A percentile compares a stretch with the other conserved stretches of the same genome.
phyloP scores from a whole-genome alignment of 2,329 filamentous ascomycete genomes.

The Metarhizium album region DNA sequence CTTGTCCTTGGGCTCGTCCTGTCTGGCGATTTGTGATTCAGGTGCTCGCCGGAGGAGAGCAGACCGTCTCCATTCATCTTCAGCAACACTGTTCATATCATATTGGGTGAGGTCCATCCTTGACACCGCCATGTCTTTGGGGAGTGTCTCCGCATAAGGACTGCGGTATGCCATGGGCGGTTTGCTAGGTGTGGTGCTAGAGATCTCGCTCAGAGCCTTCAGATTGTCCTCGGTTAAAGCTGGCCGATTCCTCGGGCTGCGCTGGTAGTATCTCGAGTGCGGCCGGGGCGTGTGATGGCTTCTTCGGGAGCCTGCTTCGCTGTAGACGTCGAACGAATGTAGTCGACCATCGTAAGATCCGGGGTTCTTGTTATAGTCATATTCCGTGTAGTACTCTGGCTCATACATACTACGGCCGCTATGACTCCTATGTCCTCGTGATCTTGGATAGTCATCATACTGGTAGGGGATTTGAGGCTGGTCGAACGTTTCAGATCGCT shows the following conservation, averaged over 20 bases:
- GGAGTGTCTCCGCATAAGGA: constrained; percentile 24
- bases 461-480: constrained; percentile 13
- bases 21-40: constrained; percentile 25
- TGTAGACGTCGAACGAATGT: constrained; percentile 18
- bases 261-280: constrained; percentile 20
- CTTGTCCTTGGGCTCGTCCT: constrained; percentile 20
- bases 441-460: background rate
- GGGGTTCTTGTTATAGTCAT: constrained; percentile 15
- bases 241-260: constrained; percentile 20
- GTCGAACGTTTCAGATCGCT: constrained; percentile 51
- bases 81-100: constrained; percentile 17
- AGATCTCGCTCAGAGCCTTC: constrained; percentile 41
- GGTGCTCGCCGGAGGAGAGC: constrained; percentile 23
- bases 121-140: constrained; percentile 32
- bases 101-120: constrained; percentile 17
- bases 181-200: constrained; percentile 34
- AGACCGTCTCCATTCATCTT: constrained; percentile 7
- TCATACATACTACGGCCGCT: constrained; percentile 1
- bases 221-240: constrained; percentile 44
- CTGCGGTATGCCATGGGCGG: constrained; percentile 32
- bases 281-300: constrained; percentile 28
- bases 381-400: constrained; percentile 20
- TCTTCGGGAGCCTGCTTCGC: constrained; percentile 31
- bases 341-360: constrained; percentile 25
- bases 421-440: constrained; percentile 1